A percentile compares a stretch with the other conserved stretches of the same genome.
Conservation (phyloP, 441 rosid genomes). For the Mallotus repandus region DNA sequence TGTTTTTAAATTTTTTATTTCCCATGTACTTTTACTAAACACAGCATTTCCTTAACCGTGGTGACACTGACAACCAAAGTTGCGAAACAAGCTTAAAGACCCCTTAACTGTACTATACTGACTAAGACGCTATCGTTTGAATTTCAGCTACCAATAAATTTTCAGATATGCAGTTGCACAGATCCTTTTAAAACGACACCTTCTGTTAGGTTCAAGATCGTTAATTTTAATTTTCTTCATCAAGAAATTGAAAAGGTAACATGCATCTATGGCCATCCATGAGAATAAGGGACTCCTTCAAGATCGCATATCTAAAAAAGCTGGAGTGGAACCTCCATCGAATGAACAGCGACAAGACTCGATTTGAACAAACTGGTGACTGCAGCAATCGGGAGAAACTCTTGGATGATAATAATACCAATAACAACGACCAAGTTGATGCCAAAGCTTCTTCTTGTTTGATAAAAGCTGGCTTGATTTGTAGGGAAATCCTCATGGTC, state of each 20-base stretch:
- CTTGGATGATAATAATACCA: constrained; percentile 24
- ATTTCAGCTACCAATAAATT: no score
- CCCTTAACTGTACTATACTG: no score
- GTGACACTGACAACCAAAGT: no score
- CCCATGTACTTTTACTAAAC: no score
- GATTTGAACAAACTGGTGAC: constrained; percentile 18
- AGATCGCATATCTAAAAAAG: constrained; percentile 40
- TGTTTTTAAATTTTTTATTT: no score
- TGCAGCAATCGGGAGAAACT: constrained; percentile 36
- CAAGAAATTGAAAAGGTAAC: constrained; percentile 6
- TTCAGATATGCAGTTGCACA: no score
- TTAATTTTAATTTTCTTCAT: no score
- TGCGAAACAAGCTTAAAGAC: no score
- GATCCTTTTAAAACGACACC: no score
- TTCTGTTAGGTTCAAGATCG: no score
- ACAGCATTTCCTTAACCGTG: no score
- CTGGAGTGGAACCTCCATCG: constrained; percentile 57
- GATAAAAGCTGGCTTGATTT: constrained; percentile 25
- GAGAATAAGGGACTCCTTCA: constrained; percentile 76
- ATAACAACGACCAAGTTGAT: constrained; percentile 3
- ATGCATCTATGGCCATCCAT: constrained; percentile 89
- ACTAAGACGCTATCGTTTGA: no score
- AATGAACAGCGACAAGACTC: constrained; percentile 53
- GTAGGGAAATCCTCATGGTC: constrained; percentile 46
- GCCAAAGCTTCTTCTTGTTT: constrained; percentile 8